Evolutionary conservation across 352 stramenopile species (phyloP).

Genomic region (Globisporangium abappressorium): DNA sequence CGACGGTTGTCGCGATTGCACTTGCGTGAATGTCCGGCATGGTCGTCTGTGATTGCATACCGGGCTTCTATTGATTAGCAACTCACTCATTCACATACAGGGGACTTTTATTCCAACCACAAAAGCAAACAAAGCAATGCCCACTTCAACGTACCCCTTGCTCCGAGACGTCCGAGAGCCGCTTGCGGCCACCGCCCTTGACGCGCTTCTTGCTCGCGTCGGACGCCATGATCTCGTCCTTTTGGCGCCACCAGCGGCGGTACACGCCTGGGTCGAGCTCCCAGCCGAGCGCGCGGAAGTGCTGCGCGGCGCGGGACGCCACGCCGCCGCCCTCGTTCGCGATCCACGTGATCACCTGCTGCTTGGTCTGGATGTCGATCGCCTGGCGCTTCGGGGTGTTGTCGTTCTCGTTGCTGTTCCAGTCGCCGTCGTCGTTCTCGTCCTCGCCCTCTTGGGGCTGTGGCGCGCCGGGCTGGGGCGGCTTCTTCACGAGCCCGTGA

Average conservation of each 20-base stretch:
- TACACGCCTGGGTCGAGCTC: conserved; percentile 6
- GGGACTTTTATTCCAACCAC: conserved; percentile 6
- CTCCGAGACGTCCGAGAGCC: conserved; percentile 9
- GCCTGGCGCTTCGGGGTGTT: conserved; percentile 8
- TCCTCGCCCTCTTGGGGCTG: background rate
- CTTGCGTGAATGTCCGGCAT: conserved; percentile 9
- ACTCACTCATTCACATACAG: background rate
- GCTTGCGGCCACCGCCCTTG: conserved; percentile 12
- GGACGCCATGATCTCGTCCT: conserved; percentile 11
- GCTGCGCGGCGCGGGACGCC: conserved; percentile 11
- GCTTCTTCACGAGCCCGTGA: conserved; percentile 2
- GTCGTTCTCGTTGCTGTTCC: background rate
- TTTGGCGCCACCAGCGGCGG: conserved; percentile 15
- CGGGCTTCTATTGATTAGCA: conserved; percentile 3
- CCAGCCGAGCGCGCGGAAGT: conserved; percentile 14
- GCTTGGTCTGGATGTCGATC: conserved; percentile 16
- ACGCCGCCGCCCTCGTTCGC: conserved; percentile 12
- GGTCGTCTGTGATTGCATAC: conserved; percentile 6
- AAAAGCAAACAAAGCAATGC: background rate
- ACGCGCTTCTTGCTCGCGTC: conserved; percentile 14
- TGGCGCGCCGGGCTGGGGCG: background rate
- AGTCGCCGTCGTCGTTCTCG: background rate
- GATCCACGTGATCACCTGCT: conserved; percentile 14
- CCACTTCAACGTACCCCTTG: background rate
- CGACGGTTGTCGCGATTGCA: conserved; percentile 3